A percentile compares a stretch with the other conserved stretches of the same genome.
phyloP scores from a whole-genome alignment of 2,329 filamentous ascomycete species.

The Septoria petroselini region DNA sequence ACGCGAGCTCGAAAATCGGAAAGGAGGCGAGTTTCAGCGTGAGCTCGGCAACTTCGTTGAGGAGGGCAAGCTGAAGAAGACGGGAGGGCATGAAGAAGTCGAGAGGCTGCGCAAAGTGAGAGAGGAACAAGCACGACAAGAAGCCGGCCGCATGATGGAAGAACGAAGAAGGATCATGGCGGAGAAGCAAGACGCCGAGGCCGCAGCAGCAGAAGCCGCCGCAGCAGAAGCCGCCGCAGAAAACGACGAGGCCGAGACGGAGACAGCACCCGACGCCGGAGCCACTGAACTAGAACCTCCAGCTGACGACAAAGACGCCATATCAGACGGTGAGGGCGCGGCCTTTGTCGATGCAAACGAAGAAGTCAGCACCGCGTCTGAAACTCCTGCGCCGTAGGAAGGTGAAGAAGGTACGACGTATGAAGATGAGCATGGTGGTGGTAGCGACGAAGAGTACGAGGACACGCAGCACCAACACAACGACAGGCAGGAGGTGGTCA shows the following conservation, averaged over 20 bases:
- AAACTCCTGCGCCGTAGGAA: slow-evolving; percentile 9
- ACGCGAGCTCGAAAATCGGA: slow-evolving; percentile 77
- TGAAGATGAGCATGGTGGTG: neutral
- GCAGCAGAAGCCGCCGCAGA: slow-evolving; percentile 8
- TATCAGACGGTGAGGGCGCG: slow-evolving; percentile 10
- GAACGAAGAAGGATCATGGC: slow-evolving; percentile 45
- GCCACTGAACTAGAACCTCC: slow-evolving; percentile 1
- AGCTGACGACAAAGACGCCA: slow-evolving; percentile 8
- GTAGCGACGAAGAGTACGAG: neutral
- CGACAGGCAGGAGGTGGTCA: neutral
- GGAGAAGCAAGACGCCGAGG: slow-evolving; percentile 44
- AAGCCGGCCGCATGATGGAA: slow-evolving; percentile 60
- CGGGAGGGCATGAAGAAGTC: slow-evolving; percentile 88
- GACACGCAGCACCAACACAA: neutral
- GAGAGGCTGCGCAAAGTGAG: slow-evolving; percentile 79
- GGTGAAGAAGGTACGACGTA: slow-evolving; percentile 8
- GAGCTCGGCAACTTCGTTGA: slow-evolving; percentile 83
- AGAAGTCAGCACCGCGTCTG: slow-evolving; percentile 7
- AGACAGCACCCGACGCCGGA: neutral
- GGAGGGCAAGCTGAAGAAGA: slow-evolving; percentile 92
- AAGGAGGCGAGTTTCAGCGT: slow-evolving; percentile 73
- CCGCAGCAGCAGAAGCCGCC: slow-evolving; percentile 34
- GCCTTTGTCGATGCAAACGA: slow-evolving; percentile 16
- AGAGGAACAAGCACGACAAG: slow-evolving; percentile 79
- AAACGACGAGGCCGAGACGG: neutral